Base-by-base conservation (phyloP, 805 yeast genomes). In the Dipodascopsis tothii region DNA sequence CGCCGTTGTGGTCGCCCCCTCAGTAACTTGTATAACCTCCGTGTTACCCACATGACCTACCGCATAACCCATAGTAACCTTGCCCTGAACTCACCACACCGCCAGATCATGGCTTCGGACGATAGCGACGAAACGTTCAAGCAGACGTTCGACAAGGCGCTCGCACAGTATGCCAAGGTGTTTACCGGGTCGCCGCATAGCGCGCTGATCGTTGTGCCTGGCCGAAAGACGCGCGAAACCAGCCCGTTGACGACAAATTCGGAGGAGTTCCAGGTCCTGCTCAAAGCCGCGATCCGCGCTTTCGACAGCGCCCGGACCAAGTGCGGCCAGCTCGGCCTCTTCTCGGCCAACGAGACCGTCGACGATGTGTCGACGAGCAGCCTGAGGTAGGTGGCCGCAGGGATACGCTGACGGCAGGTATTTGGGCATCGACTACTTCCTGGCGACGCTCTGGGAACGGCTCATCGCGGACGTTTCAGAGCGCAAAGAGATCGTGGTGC, bases 281-380 rank as follows among this genome's bases (percentile, higher is more conserved):
- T 48, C 3, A 25, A 23, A 16, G 34, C 27, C 14, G 40, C 48
- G 4, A 46, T 42, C n/a, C 18, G 28, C 6, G 19, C 46, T 5
- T 47, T 49, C 14, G 37, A 48, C 17, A 16, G 21, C 3, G 23
- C 41, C 6, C 28, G 39, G 21, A 18, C 5, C 7, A 49, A 49
- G 27, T 19, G 35, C 1, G 64, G 68, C 9, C 63, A 65, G n/a
- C 61, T 78, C 16, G 69, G 77, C 2, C 60, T 86, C 20, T 86
- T 84, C 64, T 81, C 90, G 54, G 63, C 65, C 9, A 85, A 85
- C 60, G 96, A 87, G 59, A 57, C 70, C 0, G 45, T 83, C 2
- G 83, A 78, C 0, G 96, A 87, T 54, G 56, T 87, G 7, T 68
- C 73, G 33, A 81, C 94, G 0, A 59, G 65, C 3, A 77, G 83